phyloP scores from a whole-genome alignment of 192 early-diverging fungal genomes.

The Gryganskiella cystojenkinii region DNA sequence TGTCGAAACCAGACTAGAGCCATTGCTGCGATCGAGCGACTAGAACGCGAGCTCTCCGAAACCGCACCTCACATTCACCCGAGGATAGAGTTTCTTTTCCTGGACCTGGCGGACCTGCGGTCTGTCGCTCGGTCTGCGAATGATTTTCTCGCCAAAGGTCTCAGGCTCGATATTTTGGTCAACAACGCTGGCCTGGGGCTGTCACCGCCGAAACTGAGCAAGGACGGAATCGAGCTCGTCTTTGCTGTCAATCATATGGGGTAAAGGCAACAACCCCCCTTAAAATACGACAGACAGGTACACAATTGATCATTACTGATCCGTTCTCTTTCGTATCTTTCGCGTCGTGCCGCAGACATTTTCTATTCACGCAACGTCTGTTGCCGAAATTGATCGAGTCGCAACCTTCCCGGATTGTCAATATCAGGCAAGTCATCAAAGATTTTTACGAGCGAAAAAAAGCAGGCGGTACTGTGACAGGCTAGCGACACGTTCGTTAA shows the following conservation, averaged over 20 bases:
- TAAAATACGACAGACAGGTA: no score
- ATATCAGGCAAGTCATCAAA: constrained; percentile 41
- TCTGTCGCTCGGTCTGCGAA: constrained; percentile 38
- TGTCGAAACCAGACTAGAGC: constrained; percentile 20
- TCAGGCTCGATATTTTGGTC: constrained; percentile 59
- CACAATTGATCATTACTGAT: neutral
- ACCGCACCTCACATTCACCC: constrained; percentile 42
- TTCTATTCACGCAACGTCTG: constrained; percentile 55
- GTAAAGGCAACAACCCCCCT: no score
- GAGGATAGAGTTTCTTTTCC: constrained; percentile 42
- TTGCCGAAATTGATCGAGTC: constrained; percentile 52
- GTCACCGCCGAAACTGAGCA: constrained; percentile 27
- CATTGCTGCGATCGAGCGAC: constrained; percentile 23
- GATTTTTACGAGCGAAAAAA: neutral
- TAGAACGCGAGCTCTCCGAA: constrained; percentile 45
- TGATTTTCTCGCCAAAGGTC: constrained; percentile 41
- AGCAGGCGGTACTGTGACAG: neutral
- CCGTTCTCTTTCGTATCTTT: neutral
- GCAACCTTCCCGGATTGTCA: constrained; percentile 62
- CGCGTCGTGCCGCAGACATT: constrained; percentile 20
- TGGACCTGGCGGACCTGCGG: constrained; percentile 45
- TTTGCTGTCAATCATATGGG: constrained; percentile 26
- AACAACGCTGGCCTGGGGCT: constrained; percentile 43
- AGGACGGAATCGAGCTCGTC: neutral
- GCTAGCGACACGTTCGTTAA: no score